These are phyloP conservation scores for Chytriomyces sp. DNA, from an alignment of 192 early-diverging fungal genomes.

Conservation along the genomic window DNA sequence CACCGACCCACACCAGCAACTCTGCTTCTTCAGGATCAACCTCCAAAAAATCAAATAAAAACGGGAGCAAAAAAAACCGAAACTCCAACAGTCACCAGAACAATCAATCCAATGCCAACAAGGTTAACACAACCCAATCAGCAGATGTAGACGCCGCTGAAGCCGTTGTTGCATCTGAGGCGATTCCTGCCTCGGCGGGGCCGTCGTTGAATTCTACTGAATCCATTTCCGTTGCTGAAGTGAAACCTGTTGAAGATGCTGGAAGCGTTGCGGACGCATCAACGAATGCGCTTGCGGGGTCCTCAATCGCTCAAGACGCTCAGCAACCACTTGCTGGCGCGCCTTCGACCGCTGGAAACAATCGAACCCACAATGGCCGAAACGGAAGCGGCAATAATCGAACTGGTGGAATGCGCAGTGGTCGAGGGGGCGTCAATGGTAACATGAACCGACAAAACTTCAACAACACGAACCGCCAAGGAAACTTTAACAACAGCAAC, in stretches of 20 bases:
- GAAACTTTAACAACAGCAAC: conserved; percentile 2
- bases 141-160: background rate
- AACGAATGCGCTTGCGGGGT: no score
- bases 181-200: background rate
- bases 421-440: no score
- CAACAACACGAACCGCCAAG: conserved; percentile 10
- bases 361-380: background rate
- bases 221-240: no score
- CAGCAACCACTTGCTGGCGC: background rate
- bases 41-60: background rate
- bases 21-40: background rate
- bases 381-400: background rate
- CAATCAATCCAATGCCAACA: no score
- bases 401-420: background rate
- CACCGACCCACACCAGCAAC: conserved; percentile 15
- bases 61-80: background rate
- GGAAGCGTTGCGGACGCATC: no score
- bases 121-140: background rate
- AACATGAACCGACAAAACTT: background rate
- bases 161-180: background rate
- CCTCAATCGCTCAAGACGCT: no score
- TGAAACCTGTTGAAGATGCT: no score
- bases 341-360: background rate
- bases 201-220: no score
- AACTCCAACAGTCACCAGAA: no score